phyloP scores from a whole-genome alignment of 2,329 filamentous ascomycete genomes.

The Neofusicoccum ribis region DNA sequence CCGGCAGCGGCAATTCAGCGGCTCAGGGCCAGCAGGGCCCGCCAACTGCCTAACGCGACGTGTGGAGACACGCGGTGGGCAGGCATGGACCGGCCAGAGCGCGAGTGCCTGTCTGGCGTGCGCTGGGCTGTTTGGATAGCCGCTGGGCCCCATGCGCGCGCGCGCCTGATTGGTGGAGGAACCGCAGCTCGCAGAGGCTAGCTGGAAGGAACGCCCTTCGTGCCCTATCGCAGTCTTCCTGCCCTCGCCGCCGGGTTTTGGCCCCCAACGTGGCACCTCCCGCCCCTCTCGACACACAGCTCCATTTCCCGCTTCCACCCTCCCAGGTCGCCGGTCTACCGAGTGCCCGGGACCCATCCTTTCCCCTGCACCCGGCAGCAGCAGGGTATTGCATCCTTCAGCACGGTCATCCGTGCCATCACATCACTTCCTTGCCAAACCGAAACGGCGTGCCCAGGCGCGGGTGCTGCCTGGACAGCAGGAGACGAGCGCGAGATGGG shows the following conservation, averaged over 20 bases:
- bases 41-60: background rate
- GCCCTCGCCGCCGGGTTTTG: background rate
- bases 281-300: background rate
- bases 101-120: background rate
- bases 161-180: background rate
- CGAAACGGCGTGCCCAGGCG: slow-evolving; percentile 11
- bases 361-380: background rate
- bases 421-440: slow-evolving; percentile 15
- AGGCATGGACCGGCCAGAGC: too few relatives aligned
- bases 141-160: background rate
- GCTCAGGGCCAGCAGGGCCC: background rate
- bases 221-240: too few relatives aligned
- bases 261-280: slow-evolving; percentile 4
- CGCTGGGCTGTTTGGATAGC: background rate
- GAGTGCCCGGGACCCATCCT: slow-evolving; percentile 7
- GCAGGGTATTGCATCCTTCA: slow-evolving; percentile 15
- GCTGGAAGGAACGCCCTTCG: background rate
- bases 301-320: slow-evolving; percentile 16
- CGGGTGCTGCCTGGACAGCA: slow-evolving; percentile 7
- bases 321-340: slow-evolving; percentile 15
- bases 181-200: background rate
- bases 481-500: background rate
- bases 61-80: background rate
- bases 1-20: background rate
- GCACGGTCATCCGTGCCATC: slow-evolving; percentile 2